Percentiles rank a stretch among this genome's conserved stretches.
Evolutionary conservation across 805 yeast genomes (phyloP).

Genomic region (Saturnispora saitoi): DNA sequence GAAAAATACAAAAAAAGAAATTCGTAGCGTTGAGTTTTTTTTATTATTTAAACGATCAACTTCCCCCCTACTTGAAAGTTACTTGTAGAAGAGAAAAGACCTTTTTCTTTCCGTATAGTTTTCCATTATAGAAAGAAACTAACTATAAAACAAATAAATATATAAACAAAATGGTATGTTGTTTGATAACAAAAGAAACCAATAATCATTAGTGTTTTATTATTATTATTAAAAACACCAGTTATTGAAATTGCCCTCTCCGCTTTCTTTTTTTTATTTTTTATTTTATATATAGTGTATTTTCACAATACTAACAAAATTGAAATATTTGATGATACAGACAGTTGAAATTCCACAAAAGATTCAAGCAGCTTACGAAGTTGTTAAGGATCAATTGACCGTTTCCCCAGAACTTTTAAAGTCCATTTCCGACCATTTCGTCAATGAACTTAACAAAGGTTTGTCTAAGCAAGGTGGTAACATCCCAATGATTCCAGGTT

Average conservation of each 20-base stretch:
- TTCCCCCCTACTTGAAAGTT: no score
- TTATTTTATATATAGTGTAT: no score
- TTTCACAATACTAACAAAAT: background rate
- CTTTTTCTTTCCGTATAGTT: no score
- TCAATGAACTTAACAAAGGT: conserved; percentile 74
- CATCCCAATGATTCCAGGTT: conserved; percentile 95
- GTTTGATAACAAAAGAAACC: no score
- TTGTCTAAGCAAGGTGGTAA: conserved; percentile 67
- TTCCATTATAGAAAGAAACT: no score
- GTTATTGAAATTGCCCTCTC: no score
- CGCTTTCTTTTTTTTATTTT: no score
- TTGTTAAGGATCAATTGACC: conserved; percentile 53
- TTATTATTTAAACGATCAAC: background rate
- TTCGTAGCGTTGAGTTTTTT: background rate
- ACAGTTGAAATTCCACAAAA: conserved; percentile 6
- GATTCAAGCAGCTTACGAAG: conserved; percentile 30
- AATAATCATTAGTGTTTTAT: no score
- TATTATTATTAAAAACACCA: no score
- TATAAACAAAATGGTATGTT: no score
- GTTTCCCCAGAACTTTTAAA: conserved; percentile 53
- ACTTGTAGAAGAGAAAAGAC: no score
- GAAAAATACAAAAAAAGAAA: background rate
- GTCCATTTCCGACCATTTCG: conserved; percentile 66
- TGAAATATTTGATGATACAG: background rate
- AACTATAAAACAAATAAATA: no score